Base-by-base conservation (phyloP, 257 asterid genomes). In the Fraxinus americana region DNA sequence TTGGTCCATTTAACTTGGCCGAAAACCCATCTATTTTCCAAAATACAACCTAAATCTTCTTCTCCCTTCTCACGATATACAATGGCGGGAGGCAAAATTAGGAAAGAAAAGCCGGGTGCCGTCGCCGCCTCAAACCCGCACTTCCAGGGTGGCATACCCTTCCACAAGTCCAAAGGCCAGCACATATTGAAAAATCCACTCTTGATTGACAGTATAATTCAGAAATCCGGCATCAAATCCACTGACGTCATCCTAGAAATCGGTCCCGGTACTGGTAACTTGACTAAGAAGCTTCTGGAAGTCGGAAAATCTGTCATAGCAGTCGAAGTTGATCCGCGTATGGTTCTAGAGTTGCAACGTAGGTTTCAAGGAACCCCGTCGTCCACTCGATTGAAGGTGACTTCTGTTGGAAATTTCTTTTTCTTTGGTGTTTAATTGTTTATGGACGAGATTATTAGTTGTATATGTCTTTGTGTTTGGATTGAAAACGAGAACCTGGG, bases 261-360 rank as follows among this genome's bases (percentile, higher is more conserved):
- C 54, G 99, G 99, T 67, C 97, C 99, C 0, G 99, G 99, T 79
- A 96, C 99, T 0, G 99, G 99, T 75, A 96, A 96, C 66, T 91
- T 96, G 52, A 96, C 99, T 11, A 93, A 96, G 88, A 96, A 96
- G 93, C 99, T 96, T 30, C 91, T 96, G 4, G 99, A 96, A 81
- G 96, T 89, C 2, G 98, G 98, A 14, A 96, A 96, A 68, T 89
- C 92, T 2, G 99, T 96, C 71, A 57, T 96, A 21, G 98, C 99
- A 19, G 94, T 96, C 13, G 98, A 96, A 78, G 86, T 96, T 79
- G 99, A 96, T 78, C 94, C 97, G 23, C 98, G 99, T 79, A 96
- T 96, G 99, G 99, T 96, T 67, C 97, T 90, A 72, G 99, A 96
- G 79, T 78, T 96, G 89, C 89, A 88, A 72, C 89, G 99, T 70